These are phyloP conservation scores for Liriodendron chinense DNA, from an alignment of 164 flowering plant species.

Conservation along the genomic window DNA sequence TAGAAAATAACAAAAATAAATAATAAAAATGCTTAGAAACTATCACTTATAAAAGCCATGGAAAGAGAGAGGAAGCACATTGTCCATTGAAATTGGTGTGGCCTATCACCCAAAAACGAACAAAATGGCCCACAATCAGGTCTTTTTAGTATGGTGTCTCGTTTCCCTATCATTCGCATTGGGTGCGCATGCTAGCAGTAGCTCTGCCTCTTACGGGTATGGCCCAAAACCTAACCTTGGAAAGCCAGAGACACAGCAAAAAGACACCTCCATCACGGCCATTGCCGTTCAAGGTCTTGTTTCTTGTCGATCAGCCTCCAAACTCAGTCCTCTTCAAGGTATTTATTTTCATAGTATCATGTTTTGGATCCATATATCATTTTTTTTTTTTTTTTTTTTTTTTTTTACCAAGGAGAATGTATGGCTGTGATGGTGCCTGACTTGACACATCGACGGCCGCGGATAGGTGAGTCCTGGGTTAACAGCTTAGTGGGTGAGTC, in stretches of 20 bases:
- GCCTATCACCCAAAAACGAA: not conserved
- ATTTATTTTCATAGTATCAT: not conserved
- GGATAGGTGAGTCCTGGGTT: too few relatives aligned
- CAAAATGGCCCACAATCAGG: not conserved
- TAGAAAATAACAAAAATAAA: not conserved
- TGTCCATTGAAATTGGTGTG: not conserved
- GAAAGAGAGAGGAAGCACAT: not conserved
- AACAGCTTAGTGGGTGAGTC: too few relatives aligned
- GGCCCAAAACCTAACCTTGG: not conserved
- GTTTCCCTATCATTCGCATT: not conserved
- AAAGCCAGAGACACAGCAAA: not conserved
- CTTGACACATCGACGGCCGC: too few relatives aligned
- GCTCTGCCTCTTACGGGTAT: not conserved
- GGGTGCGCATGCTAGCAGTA: not conserved
- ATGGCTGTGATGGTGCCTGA: too few relatives aligned
- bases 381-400: too few relatives aligned
- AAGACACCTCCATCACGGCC: not conserved
- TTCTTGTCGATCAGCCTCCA: not conserved
- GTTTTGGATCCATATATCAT: too few relatives aligned
- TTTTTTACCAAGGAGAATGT: too few relatives aligned
- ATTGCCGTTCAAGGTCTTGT: not conserved
- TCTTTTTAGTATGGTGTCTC: not conserved
- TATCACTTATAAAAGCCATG: not conserved
- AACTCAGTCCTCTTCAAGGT: conserved; percentile 4
- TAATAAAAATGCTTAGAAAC: not conserved